Evolutionary conservation across 202 grass and related monocot species (phyloP).

Genomic region (Sporobolus alterniflorus): DNA sequence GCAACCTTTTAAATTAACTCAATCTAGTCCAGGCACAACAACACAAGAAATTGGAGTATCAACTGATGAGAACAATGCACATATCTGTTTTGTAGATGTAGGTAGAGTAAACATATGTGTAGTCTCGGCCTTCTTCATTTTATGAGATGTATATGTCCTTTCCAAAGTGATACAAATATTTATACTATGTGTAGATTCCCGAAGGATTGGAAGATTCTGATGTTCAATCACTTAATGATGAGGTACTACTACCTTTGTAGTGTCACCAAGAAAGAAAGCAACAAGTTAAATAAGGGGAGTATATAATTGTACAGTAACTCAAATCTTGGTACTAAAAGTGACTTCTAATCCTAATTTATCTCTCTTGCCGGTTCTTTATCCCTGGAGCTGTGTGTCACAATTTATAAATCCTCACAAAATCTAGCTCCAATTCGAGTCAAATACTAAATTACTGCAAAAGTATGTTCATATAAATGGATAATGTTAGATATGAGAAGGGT

Average conservation of each 20-base stretch:
- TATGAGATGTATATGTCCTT: constrained; percentile 49
- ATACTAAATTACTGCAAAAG: constrained; percentile 53
- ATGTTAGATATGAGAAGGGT: constrained; percentile 40
- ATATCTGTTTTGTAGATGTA: neutral
- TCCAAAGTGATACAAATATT: constrained; percentile 25
- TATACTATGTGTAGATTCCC: constrained; percentile 30
- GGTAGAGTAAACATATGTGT: constrained; percentile 16
- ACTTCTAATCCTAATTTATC: constrained; percentile 63
- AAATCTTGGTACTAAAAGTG: constrained; percentile 72
- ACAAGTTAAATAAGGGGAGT: constrained; percentile 45
- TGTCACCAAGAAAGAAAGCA: constrained; percentile 47
- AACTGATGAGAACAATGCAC: neutral
- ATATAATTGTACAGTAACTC: constrained; percentile 63
- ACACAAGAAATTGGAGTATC: neutral
- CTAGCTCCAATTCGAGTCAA: constrained; percentile 56
- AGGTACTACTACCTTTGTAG: constrained; percentile 38
- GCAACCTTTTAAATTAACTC: no score
- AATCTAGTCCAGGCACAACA: neutral
- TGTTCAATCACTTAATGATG: constrained; percentile 59
- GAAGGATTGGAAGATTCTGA: constrained; percentile 57
- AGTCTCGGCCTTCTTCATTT: constrained; percentile 45
- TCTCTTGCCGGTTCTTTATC: constrained; percentile 30
- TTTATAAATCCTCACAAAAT: constrained; percentile 44
- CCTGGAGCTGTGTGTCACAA: constrained; percentile 5
- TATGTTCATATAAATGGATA: constrained; percentile 23